Evolutionary conservation across 176 grass and related monocot species (phyloP), one percentile per base, ranked within the genome.

Genomic region (Triticum turgidum): DNA sequence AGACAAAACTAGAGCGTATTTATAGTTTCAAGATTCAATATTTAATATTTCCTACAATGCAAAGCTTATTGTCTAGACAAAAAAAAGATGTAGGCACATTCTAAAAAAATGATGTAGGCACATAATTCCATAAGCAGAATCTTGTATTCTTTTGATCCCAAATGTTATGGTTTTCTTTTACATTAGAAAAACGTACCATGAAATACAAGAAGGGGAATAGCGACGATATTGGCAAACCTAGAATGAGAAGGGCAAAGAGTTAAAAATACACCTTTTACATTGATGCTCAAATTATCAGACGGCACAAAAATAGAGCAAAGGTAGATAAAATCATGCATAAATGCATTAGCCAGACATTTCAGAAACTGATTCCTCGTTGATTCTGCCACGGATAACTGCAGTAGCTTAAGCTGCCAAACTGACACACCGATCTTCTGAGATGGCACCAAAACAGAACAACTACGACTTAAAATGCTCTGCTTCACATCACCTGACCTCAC

Each of bases 171-270:
- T 11, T 33, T 4, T 61, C 5, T 20, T 37, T 34, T 80, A 20
- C 7, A 30, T 8, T 1, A 37, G 12, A 49, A 51, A 42, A n/a
- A 78, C 78, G 11, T 95, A 95, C 90, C 93, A 95, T 92, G 79
- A 95, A 95, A 47, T 92, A 95, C 61, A 92, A 25, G 83, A 78
- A 95, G 34, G 93, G 90, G 62, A 95, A 92, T 75, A 93, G 27
- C 4, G 70, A 85, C 11, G 86, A 84, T 73, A 91, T 45, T 7
- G 93, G 88, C n/a, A 92, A 42, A 82, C 81, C 93, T 94, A 81
- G 59, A 87, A 86, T 64, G 29, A 76, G 13, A 81, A 80, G 58
- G 0, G 17, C 32, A 9, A 84, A 49, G 38, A 15, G 65, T 88
- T 33, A 78, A 38, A 79, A 88, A 61, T 11, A 7, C 22, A 71